Conservation (phyloP, 441 rosid genomes). For the Corymbia calophylla region DNA sequence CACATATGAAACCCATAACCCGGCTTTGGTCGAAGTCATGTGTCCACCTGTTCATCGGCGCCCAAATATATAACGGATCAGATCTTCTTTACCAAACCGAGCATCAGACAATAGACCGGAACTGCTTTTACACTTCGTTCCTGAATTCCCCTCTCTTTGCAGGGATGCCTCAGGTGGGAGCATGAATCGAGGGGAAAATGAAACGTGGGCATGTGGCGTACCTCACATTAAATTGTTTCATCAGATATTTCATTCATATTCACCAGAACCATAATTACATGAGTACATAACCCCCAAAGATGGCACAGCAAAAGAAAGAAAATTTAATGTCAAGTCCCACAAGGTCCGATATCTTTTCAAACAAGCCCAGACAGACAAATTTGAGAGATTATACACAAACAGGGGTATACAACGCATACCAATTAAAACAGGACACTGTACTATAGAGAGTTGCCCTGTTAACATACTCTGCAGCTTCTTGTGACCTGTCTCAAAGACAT, state of each 20-base stretch:
- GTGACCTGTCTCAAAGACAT: neutral
- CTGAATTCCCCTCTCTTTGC: neutral
- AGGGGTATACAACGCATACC: neutral
- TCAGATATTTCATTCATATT: neutral
- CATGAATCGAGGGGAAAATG: neutral
- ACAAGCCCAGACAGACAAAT: neutral
- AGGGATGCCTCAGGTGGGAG: neutral
- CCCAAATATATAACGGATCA: neutral
- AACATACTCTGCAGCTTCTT: neutral
- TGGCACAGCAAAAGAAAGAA: neutral
- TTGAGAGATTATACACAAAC: neutral
- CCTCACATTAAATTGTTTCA: neutral
- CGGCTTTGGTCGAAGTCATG: neutral
- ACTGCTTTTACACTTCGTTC: neutral
- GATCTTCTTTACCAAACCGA: neutral
- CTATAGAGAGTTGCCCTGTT: neutral
- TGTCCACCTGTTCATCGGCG: neutral
- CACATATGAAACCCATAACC: neutral
- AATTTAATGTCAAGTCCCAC: neutral
- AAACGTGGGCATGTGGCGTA: neutral
- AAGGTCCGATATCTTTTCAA: neutral
- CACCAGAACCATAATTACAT: neutral
- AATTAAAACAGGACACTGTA: neutral
- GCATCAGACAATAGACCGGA: neutral
- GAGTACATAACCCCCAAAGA: neutral